Evolutionary conservation across 2,329 filamentous ascomycete species (phyloP), one percentile per base, ranked within the genome.

Genomic region (Didymella sp.): DNA sequence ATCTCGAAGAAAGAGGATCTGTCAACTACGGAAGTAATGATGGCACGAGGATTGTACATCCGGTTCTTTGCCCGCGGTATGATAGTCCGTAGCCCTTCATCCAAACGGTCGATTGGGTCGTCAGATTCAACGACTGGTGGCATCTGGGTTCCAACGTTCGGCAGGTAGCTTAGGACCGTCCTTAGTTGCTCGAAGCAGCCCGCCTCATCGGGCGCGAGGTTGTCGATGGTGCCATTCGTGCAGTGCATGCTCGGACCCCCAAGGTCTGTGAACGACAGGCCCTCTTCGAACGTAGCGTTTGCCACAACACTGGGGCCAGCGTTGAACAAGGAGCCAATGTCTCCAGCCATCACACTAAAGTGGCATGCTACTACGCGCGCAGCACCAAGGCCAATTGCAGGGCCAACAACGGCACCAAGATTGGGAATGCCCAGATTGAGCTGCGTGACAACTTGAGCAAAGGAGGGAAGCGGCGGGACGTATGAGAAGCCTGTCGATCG

Each of bases 151-250:
- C 85, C 86, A 28, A 77, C 83, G 59, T 86, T 83, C 1, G 86
- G 86, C 1, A 88, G 73, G 60, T 84, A 88, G 22, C 78, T 74
- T 19, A 88, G 67, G 1, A 88, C 80, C 0, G 79, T 83, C 1
- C 84, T 77, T 4, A 89, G 68, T 68, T 89, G 86, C 62, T 84
- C 81, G 57, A 87, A 88, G 59, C 85, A 87, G 35, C 82, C 84
- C n/a, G 78, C 77, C 68, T 89, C 86, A 57, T 85, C 81, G 4
- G 79, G 77, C 0, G 86, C 86, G 2, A 87, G 76, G 50, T 88
- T 89, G 58, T 89, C 86, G 45, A 88, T 87, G 0, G 86, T 89
- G 0, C 86, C 86, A 56, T 89, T 89, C 1, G 83, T 84, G 63
- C 85, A 87, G 66, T 89, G 86, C 71, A 88, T 82, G 19, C 74